phyloP scores from a whole-genome alignment of 345 rosid species.

The Cochlearia excelsa region DNA sequence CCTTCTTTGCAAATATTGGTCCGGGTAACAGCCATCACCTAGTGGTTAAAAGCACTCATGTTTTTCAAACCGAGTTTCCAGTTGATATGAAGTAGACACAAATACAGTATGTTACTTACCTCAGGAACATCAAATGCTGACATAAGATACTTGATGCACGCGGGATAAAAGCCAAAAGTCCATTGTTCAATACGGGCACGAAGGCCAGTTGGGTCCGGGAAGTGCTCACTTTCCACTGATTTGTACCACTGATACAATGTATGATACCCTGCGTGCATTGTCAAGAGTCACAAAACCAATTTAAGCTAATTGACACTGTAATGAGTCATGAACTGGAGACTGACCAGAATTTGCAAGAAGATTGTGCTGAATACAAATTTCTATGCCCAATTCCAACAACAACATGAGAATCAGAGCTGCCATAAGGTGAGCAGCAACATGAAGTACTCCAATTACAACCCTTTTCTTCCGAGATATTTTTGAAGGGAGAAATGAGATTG shows the following conservation, averaged over 20 bases:
- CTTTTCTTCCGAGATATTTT: conserved; percentile 80
- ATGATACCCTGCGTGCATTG: conserved; percentile 69
- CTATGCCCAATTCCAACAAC: conserved; percentile 87
- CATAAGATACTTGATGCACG: conserved; percentile 98
- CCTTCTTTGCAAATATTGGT: conserved; percentile 85
- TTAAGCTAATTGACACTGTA: neutral
- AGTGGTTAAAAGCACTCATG: conserved; percentile 19
- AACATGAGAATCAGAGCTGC: conserved; percentile 92
- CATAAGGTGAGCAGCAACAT: conserved; percentile 81
- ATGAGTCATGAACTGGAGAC: conserved; percentile 20
- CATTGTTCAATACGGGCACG: conserved; percentile 94
- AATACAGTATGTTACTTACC: conserved; percentile 44
- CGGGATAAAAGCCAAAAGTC: conserved; percentile 98
- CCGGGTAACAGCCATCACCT: conserved; percentile 98
- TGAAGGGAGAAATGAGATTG: conserved; percentile 80
- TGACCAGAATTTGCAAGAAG: conserved; percentile 92
- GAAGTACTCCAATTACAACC: conserved; percentile 72
- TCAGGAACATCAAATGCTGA: conserved; percentile 98
- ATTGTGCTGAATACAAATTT: conserved; percentile 86
- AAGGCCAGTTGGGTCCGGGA: conserved; percentile 99
- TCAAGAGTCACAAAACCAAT: neutral
- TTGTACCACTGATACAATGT: conserved; percentile 92
- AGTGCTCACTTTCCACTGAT: conserved; percentile 88
- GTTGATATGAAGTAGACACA: neutral
- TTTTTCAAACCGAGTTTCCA: neutral